Conservation (phyloP, 1,139 yeast species). For the Sugiyamaella novakii region DNA sequence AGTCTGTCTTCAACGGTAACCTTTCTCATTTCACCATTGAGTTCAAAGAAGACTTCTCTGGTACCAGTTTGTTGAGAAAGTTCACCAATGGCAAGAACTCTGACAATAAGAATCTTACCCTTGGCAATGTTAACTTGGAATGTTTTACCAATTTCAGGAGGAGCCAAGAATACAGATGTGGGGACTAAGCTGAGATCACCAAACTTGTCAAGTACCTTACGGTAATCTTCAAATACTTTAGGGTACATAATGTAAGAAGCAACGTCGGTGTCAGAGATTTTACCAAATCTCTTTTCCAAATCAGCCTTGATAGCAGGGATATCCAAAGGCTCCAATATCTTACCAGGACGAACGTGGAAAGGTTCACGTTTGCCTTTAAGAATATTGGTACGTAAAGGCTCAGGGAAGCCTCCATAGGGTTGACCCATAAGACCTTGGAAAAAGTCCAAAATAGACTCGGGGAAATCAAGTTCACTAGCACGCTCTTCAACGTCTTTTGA, state of each 20-base stretch:
- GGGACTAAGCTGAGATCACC: conserved; percentile 95
- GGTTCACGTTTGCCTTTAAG: conserved; percentile 89
- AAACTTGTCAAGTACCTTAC: conserved; percentile 69
- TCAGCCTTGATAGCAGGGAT: conserved; percentile 70
- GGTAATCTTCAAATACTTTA: conserved; percentile 88
- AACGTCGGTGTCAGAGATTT: conserved; percentile 78
- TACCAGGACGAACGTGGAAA: conserved; percentile 87
- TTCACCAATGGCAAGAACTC: conserved; percentile 91
- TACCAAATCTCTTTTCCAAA: conserved; percentile 53
- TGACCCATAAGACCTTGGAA: conserved; percentile 99
- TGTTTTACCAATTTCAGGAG: conserved; percentile 86
- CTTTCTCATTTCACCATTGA: conserved; percentile 97
- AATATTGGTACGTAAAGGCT: conserved; percentile 90
- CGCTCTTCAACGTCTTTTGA: conserved; percentile 83
- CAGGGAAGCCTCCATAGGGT: conserved; percentile 99
- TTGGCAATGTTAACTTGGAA: conserved; percentile 86
- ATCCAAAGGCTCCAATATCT: conserved; percentile 80
- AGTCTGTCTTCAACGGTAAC: conserved; percentile 88
- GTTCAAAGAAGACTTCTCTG: conserved; percentile 95
- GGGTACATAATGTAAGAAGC: conserved; percentile 98
- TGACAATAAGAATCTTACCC: conserved; percentile 91
- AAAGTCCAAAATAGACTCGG: conserved; percentile 95
- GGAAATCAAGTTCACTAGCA: conserved; percentile 93
- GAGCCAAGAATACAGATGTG: conserved; percentile 83
- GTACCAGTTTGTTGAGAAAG: conserved; percentile 81